These are phyloP conservation scores for Beauveria medogensis DNA, from an alignment of 2,329 filamentous ascomycete species.

Conservation along the genomic window DNA sequence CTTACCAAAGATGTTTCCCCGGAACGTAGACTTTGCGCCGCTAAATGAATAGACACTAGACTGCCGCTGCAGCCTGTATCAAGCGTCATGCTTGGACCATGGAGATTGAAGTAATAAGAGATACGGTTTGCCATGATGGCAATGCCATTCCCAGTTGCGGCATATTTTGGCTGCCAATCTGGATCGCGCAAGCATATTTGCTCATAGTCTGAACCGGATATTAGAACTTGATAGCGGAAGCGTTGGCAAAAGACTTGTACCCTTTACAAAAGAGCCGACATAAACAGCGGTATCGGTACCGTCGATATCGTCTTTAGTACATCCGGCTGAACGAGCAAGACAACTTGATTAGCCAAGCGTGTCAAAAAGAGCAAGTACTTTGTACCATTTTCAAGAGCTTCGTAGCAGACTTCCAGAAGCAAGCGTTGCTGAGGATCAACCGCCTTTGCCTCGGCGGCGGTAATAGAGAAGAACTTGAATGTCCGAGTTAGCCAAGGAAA, in stretches of 20 bases:
- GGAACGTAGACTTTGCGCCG: conserved; percentile 38
- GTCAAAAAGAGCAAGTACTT: not conserved
- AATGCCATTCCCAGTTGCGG: conserved; percentile 44
- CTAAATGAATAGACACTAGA: conserved; percentile 45
- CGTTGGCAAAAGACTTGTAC: conserved; percentile 17
- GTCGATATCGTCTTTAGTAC: conserved; percentile 34
- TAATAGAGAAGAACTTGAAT: conserved; percentile 41
- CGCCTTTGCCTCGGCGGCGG: conserved; percentile 41
- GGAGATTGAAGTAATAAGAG: conserved; percentile 47
- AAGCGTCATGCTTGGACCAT: conserved; percentile 48
- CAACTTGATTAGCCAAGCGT: not conserved
- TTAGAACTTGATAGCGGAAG: not conserved
- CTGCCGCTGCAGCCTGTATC: conserved; percentile 53
- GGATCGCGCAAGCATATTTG: conserved; percentile 41
- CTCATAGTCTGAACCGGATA: conserved; percentile 35
- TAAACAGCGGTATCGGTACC: conserved; percentile 40
- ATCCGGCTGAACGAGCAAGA: conserved; percentile 28
- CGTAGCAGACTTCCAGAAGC: conserved; percentile 42
- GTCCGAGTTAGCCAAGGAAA: not conserved
- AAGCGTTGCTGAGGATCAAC: conserved; percentile 48
- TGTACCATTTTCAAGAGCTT: conserved; percentile 41
- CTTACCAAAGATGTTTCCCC: conserved; percentile 35
- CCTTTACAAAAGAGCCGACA: conserved; percentile 43
- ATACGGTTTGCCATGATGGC: conserved; percentile 48
- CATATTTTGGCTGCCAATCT: conserved; percentile 41